phyloP scores from a whole-genome alignment of 768 basidiomycete species.

The Chalciporus piperatus region DNA sequence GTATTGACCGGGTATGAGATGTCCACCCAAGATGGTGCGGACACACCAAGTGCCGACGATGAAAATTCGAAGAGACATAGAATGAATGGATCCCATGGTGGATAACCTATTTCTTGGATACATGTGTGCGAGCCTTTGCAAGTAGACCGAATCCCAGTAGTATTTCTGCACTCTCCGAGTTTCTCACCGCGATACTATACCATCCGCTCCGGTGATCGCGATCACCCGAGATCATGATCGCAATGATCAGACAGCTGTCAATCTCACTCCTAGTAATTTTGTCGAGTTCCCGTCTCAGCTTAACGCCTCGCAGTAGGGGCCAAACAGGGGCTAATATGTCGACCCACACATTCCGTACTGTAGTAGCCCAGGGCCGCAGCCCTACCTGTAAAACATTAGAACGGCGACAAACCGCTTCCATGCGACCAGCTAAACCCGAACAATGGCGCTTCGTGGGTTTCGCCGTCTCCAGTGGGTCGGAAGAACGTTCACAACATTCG shows the following conservation, averaged over 20 bases:
- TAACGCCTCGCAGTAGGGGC: constrained; percentile 12
- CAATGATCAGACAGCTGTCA: constrained; percentile 29
- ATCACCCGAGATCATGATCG: constrained; percentile 30
- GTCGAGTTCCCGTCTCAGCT: constrained; percentile 3
- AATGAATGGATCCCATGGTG: constrained; percentile 18
- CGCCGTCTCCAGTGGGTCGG: neutral
- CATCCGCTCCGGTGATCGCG: constrained; percentile 35
- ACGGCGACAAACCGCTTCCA: constrained; percentile 15
- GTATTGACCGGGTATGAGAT: constrained; percentile 60
- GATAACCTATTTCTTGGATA: neutral
- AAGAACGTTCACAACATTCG: neutral
- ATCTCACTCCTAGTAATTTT: constrained; percentile 10
- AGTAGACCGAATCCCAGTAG: too few species aligned
- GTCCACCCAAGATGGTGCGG: constrained; percentile 23
- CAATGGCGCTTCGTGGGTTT: constrained; percentile 17
- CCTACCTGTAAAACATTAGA: constrained; percentile 11
- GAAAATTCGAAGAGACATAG: constrained; percentile 24
- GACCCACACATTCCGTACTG: constrained; percentile 15
- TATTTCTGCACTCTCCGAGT: neutral
- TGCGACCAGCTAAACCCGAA: constrained; percentile 6
- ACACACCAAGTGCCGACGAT: constrained; percentile 8
- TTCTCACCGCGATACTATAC: constrained; percentile 4
- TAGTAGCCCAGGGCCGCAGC: constrained; percentile 25
- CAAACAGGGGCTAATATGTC: constrained; percentile 9
- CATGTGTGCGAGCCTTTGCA: too few species aligned